Evolutionary conservation across 306 rosid genomes (phyloP).

Genomic region (Canavalia ensiformis): DNA sequence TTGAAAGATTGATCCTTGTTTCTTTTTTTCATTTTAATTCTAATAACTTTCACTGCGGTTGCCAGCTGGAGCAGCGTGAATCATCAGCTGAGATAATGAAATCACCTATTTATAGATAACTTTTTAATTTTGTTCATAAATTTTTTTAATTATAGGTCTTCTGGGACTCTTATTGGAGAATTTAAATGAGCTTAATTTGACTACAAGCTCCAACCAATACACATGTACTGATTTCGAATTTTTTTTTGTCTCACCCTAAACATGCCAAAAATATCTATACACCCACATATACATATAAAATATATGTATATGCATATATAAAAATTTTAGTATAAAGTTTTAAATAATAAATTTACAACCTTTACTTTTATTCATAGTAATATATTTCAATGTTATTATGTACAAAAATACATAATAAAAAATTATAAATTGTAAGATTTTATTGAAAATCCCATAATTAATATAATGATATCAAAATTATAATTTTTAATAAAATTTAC

Average conservation of each 20-base stretch:
- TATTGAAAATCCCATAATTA: no score
- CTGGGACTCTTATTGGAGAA: not conserved
- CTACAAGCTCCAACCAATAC: not conserved
- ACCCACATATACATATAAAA: no score
- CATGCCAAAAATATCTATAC: not conserved
- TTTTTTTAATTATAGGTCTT: not conserved
- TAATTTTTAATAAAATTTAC: no score
- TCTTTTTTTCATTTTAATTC: not conserved
- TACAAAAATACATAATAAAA: no score
- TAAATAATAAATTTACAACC: no score
- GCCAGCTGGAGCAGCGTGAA: not conserved
- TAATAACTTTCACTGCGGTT: not conserved
- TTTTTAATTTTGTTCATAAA: not conserved
- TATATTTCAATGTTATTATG: no score
- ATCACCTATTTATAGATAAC: not conserved
- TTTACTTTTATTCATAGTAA: no score
- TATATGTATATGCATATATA: no score
- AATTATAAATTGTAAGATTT: no score
- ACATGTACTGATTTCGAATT: not conserved
- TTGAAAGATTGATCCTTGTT: not conserved
- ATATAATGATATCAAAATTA: no score
- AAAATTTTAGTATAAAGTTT: no score
- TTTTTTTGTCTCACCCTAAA: not conserved
- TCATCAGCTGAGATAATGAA: not conserved
- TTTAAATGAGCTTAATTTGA: not conserved